Percentiles rank a stretch among this genome's conserved stretches.
Conservation (phyloP, 495 filamentous ascomycete genomes). For the Talaromyces liani region DNA sequence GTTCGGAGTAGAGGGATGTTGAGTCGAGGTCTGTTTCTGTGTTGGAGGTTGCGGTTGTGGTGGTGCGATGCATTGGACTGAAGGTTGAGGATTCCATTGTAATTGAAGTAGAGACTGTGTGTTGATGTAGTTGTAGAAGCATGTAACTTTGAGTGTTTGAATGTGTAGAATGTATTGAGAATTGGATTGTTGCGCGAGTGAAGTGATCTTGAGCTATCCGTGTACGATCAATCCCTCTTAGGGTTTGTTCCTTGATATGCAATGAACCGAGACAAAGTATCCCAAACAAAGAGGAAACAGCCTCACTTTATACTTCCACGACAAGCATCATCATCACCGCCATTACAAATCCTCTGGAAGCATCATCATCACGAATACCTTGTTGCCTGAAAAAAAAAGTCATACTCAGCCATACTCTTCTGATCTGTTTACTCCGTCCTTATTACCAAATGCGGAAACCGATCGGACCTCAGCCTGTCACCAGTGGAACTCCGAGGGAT, state of each 20-base stretch:
- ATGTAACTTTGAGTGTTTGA: not conserved
- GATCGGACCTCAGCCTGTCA: not conserved
- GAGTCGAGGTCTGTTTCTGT: not conserved
- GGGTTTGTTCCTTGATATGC: not conserved
- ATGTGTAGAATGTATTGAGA: not conserved
- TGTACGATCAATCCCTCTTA: not conserved
- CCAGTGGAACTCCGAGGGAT: not conserved
- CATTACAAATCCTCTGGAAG: not conserved
- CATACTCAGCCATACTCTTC: not conserved
- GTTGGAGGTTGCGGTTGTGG: not conserved
- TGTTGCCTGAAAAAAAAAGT: not conserved
- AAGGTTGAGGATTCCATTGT: not conserved
- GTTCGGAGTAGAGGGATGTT: not conserved
- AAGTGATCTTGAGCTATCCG: not conserved
- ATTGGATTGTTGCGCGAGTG: not conserved
- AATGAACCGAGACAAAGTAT: not conserved
- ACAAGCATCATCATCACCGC: not conserved
- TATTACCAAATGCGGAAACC: not conserved
- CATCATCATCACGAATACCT: not conserved
- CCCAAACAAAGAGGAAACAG: not conserved
- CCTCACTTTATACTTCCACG: not conserved
- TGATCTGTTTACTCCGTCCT: not conserved
- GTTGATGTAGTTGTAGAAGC: not conserved
- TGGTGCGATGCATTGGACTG: not conserved
- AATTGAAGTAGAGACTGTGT: not conserved